A percentile compares a stretch with the other conserved stretches of the same genome.
Conservation (phyloP, 352 stramenopile genomes). For the Sclerospora graminicola region DNA sequence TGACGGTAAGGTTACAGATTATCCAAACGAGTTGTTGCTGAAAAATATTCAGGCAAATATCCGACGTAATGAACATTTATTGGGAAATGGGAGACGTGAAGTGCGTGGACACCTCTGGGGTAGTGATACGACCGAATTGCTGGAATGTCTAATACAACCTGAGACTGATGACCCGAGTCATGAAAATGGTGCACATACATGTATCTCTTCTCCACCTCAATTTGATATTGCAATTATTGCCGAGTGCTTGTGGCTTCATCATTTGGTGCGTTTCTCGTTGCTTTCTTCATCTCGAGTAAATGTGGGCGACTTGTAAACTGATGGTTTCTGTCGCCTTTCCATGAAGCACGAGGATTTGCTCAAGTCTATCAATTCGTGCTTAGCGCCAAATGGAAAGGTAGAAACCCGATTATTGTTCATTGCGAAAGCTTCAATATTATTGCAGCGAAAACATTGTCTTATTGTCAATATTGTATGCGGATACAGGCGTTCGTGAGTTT, state of each 20-base stretch:
- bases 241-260: conserved; percentile 44
- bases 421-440: conserved; percentile 2
- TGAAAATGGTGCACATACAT: neutral
- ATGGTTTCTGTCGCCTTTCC: too few relatives aligned
- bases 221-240: conserved; percentile 41
- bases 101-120: conserved; percentile 39
- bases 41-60: conserved; percentile 37
- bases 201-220: neutral
- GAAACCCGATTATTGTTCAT: neutral
- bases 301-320: too few relatives aligned
- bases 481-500: conserved; percentile 36
- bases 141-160: conserved; percentile 8
- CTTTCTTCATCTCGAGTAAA: neutral
- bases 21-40: conserved; percentile 33
- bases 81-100: conserved; percentile 16
- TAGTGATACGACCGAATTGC: conserved; percentile 9
- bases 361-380: conserved; percentile 29
- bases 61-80: conserved; percentile 22
- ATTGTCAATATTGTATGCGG: neutral
- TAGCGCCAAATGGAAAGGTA: conserved; percentile 23
- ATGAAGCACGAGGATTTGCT: conserved; percentile 32
- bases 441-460: conserved; percentile 4
- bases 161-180: neutral
- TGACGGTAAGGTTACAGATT: conserved; percentile 20
- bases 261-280: conserved; percentile 19